Evolutionary conservation across 805 yeast genomes (phyloP).

Genomic region (Pichia ethanolica): DNA sequence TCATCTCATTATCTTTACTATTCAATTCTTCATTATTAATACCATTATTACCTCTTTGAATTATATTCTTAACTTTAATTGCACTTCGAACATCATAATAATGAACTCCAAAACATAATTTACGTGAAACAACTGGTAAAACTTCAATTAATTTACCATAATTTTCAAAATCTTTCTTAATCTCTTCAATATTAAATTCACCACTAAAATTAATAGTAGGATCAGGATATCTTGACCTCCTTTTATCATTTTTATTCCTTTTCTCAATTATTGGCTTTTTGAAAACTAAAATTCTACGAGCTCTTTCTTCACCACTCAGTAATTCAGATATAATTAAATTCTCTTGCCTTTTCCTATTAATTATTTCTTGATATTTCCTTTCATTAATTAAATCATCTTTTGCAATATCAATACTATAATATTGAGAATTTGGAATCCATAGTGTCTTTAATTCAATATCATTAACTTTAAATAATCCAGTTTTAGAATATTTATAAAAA

Average conservation of each 20-base stretch:
- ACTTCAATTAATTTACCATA: conserved; percentile 59
- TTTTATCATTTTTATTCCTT: conserved; percentile 13
- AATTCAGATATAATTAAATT: conserved; percentile 3
- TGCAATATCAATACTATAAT: too few species aligned
- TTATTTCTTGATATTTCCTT: too few species aligned
- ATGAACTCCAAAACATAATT: conserved; percentile 52
- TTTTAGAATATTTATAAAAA: conserved; percentile 44
- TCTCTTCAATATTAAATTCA: conserved; percentile 37
- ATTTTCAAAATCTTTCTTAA: conserved; percentile 41
- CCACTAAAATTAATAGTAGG: conserved; percentile 36
- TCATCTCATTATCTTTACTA: not conserved
- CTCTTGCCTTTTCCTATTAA: not conserved
- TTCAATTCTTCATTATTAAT: not conserved
- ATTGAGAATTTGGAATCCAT: conserved; percentile 32
- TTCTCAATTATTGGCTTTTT: conserved; percentile 30
- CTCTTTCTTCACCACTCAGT: conserved; percentile 33
- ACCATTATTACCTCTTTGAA: conserved; percentile 18
- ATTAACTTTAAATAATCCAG: conserved; percentile 51
- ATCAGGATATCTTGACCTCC: conserved; percentile 32
- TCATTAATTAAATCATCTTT: too few species aligned
- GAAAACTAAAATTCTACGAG: conserved; percentile 49
- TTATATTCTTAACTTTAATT: conserved; percentile 45
- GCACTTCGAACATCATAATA: conserved; percentile 55
- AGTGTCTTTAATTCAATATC: conserved; percentile 42
- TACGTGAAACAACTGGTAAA: conserved; percentile 59